phyloP scores from a whole-genome alignment of 306 rosid genomes.

The Trichosanthes cucumerina region DNA sequence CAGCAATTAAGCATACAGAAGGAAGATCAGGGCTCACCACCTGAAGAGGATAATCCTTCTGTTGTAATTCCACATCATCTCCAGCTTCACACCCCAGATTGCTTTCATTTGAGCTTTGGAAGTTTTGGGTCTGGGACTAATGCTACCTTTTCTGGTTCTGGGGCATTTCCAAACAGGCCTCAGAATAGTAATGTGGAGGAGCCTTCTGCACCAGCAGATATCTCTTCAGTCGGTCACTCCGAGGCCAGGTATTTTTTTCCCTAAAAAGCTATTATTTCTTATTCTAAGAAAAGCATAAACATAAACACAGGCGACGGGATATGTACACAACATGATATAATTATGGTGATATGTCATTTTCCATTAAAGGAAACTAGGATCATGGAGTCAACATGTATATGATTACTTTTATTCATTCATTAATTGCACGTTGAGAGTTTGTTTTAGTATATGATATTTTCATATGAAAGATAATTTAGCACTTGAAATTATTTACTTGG shows the following conservation, averaged over 20 bases:
- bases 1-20: constrained; percentile 57
- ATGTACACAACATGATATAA: not conserved
- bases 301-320: not conserved
- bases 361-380: not conserved
- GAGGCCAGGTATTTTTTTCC: constrained; percentile 45
- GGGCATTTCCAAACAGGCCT: constrained; percentile 35
- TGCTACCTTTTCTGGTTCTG: constrained; percentile 37
- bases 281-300: not conserved
- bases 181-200: constrained; percentile 42
- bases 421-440: not conserved
- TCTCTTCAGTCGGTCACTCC: constrained; percentile 51
- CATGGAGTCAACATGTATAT: not conserved
- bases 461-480: not conserved
- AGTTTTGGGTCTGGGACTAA: constrained; percentile 69
- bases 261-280: not conserved
- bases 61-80: constrained; percentile 92
- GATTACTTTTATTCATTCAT: not conserved
- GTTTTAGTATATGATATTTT: not conserved
- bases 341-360: not conserved
- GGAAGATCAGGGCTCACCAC: constrained; percentile 46
- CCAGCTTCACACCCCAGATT: constrained; percentile 83
- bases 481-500: not conserved
- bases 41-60: constrained; percentile 65
- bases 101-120: constrained; percentile 92
- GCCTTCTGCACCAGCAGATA: constrained; percentile 53